Evolutionary conservation across 2,329 filamentous ascomycete genomes (phyloP).

Genomic region (Exserohilum rostratum): DNA sequence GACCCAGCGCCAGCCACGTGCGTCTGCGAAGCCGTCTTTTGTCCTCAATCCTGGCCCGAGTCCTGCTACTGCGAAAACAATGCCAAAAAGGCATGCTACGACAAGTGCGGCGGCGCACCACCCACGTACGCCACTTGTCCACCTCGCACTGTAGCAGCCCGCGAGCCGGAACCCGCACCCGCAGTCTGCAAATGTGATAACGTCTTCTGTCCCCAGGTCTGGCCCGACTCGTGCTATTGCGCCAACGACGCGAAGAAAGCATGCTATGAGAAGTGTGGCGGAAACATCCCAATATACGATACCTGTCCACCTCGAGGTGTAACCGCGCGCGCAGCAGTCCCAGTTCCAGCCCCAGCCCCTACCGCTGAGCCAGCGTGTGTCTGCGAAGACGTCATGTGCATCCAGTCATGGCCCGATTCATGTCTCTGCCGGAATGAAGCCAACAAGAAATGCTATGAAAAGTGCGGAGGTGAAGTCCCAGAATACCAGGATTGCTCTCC

Average conservation of each 20-base stretch:
- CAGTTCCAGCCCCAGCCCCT: neutral
- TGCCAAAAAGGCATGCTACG: conserved; percentile 31
- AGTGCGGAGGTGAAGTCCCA: conserved; percentile 27
- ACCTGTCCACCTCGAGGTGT: conserved; percentile 1
- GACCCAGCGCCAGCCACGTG: conserved; percentile 1
- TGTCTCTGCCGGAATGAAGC: conserved; percentile 38
- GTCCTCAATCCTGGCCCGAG: conserved; percentile 31
- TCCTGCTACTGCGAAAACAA: conserved; percentile 38
- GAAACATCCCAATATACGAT: neutral
- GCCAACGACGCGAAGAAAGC: conserved; percentile 25
- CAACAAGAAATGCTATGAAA: conserved; percentile 22
- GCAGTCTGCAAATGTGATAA: conserved; percentile 22
- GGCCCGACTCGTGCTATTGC: conserved; percentile 39
- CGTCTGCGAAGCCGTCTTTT: conserved; percentile 27
- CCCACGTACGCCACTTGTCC: neutral
- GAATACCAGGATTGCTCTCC: conserved; percentile 7
- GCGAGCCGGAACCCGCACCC: neutral
- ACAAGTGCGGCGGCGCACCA: conserved; percentile 30
- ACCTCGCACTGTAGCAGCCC: conserved; percentile 1
- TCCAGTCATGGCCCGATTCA: conserved; percentile 32
- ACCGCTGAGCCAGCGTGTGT: conserved; percentile 14
- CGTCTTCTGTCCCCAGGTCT: conserved; percentile 27
- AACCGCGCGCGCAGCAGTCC: neutral
- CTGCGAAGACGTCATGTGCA: conserved; percentile 30
- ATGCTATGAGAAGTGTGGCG: conserved; percentile 39